phyloP scores from a whole-genome alignment of 2,329 filamentous ascomycete species.

The Monilinia vaccinii-corymbosi region DNA sequence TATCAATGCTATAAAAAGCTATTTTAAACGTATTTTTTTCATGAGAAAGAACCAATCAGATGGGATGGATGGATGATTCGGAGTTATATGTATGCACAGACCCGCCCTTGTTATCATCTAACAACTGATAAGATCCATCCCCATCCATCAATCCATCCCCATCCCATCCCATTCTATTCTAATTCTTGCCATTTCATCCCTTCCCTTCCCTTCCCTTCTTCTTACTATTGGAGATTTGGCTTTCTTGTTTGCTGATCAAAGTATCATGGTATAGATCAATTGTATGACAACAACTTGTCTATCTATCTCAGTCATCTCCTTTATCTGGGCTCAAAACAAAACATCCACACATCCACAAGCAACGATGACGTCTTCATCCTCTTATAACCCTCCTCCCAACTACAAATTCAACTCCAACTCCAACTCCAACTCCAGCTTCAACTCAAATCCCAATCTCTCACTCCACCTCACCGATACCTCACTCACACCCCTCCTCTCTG shows the following conservation, averaged over 20 bases:
- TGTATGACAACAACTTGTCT: not conserved
- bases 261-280: not conserved
- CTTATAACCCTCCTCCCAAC: not conserved
- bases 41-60: no score
- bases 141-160: no score
- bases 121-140: no score
- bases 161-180: no score
- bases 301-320: not conserved
- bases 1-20: no score
- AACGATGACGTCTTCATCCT: not conserved
- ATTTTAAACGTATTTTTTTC: no score
- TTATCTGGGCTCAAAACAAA: not conserved
- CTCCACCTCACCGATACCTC: conserved; percentile 42
- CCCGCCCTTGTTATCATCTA: no score
- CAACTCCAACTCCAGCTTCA: not conserved
- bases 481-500: conserved; percentile 47
- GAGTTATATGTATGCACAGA: no score
- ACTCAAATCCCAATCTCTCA: conserved; percentile 14
- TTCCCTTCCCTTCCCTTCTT: no score
- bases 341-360: not conserved
- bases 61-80: no score
- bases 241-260: not conserved
- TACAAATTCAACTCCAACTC: not conserved
- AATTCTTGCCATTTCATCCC: not conserved
- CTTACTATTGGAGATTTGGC: not conserved